Evolutionary conservation across 352 stramenopile genomes (phyloP).

Genomic region (Albugo candida): DNA sequence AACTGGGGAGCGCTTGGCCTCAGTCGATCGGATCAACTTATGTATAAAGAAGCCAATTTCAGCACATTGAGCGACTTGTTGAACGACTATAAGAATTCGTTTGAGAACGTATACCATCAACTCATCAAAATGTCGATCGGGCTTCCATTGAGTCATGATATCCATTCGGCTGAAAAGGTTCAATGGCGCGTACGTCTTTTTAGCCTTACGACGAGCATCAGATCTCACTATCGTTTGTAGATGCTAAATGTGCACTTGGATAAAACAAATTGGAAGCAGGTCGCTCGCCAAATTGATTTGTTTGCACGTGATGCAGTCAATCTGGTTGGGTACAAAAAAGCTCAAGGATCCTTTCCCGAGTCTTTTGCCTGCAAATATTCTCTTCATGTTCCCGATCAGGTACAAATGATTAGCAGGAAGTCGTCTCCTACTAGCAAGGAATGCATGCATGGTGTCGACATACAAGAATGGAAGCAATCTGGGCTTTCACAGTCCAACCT

Average conservation of each 20-base stretch:
- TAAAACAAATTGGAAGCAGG: conserved; percentile 19
- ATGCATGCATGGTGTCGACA: neutral
- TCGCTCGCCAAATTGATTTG: conserved; percentile 36
- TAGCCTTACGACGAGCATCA: neutral
- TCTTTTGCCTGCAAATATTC: conserved; percentile 41
- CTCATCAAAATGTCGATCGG: conserved; percentile 67
- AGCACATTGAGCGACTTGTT: conserved; percentile 56
- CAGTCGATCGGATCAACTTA: conserved; percentile 63
- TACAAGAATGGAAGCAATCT: neutral
- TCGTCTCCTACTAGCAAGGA: neutral
- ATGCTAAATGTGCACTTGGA: conserved; percentile 45
- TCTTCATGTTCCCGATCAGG: conserved; percentile 30
- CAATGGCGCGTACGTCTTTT: conserved; percentile 47
- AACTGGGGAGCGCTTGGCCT: conserved; percentile 72
- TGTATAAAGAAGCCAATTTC: conserved; percentile 74
- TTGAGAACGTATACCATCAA: conserved; percentile 33
- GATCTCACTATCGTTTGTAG: conserved; percentile 6
- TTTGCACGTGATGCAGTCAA: conserved; percentile 53
- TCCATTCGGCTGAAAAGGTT: conserved; percentile 74
- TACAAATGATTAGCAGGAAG: too few relatives aligned
- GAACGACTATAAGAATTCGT: conserved; percentile 44
- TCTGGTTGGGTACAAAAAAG: conserved; percentile 37
- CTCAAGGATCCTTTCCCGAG: conserved; percentile 36
- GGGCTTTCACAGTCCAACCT: too few relatives aligned
- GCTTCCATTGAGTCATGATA: conserved; percentile 69